phyloP scores from a whole-genome alignment of 345 rosid genomes.

The Conringia planisiliqua region DNA sequence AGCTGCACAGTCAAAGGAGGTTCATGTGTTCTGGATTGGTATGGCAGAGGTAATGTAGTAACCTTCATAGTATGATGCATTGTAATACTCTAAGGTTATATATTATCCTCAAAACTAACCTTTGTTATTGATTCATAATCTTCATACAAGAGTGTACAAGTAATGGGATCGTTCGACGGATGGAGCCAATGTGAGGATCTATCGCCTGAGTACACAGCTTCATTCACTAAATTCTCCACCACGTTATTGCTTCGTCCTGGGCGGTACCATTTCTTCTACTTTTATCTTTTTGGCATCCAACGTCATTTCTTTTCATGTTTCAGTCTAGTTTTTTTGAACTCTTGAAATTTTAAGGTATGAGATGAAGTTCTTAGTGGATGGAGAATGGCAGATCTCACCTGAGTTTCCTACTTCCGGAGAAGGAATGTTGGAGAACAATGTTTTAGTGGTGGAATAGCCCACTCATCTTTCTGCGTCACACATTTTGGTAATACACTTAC shows the following conservation, averaged over 20 bases:
- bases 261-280: conserved; percentile 43
- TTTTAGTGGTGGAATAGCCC: conserved; percentile 57
- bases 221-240: conserved; percentile 62
- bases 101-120: too few species aligned
- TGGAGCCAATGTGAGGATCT: conserved; percentile 87
- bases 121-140: too few species aligned
- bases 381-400: conserved; percentile 80
- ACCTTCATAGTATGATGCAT: too few species aligned
- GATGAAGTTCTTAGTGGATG: conserved; percentile 89
- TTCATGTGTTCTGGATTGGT: conserved; percentile 71
- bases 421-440: conserved; percentile 65
- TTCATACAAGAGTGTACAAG: conserved; percentile 66
- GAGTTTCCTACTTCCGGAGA: conserved; percentile 76
- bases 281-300: background rate
- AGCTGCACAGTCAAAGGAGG: conserved; percentile 63
- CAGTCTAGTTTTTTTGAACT: background rate
- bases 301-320: background rate
- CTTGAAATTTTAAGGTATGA: conserved; percentile 54
- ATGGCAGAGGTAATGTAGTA: conserved; percentile 99
- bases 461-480: background rate
- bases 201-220: conserved; percentile 76
- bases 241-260: conserved; percentile 79
- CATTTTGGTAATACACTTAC: conserved; percentile 6
- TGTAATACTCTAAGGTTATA: too few species aligned
- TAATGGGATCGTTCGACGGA: conserved; percentile 87